Percentiles rank a stretch among this genome's conserved stretches.
Evolutionary conservation across 192 early-diverging fungal species (phyloP).

Genomic region (Umbelopsis ramanniana): DNA sequence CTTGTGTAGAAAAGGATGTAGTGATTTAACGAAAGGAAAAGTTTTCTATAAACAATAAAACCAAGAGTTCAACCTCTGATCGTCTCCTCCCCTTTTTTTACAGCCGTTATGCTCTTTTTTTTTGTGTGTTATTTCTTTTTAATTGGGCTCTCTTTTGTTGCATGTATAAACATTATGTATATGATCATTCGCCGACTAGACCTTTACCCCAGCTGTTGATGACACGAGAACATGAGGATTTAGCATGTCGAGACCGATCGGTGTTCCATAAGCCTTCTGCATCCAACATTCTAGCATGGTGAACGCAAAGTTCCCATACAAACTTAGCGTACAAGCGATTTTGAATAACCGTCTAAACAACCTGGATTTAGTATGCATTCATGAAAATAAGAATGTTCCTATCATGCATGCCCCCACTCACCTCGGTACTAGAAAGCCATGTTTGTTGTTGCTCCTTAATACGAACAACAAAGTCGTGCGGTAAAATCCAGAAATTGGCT

Average conservation of each 20-base stretch:
- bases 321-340: slow-evolving; percentile 62
- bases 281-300: slow-evolving; percentile 59
- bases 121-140: too few relatives aligned
- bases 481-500: slow-evolving; percentile 60
- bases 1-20: too few relatives aligned
- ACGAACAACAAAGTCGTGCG: slow-evolving; percentile 51
- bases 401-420: not conserved
- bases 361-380: not conserved
- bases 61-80: too few relatives aligned
- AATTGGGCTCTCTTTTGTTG: too few relatives aligned
- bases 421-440: slow-evolving; percentile 26
- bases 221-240: slow-evolving; percentile 39
- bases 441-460: slow-evolving; percentile 25
- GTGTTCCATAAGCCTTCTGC: slow-evolving; percentile 56
- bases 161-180: not conserved
- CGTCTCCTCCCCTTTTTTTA: too few relatives aligned
- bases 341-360: slow-evolving; percentile 57
- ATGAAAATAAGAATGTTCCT: too few relatives aligned
- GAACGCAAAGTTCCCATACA: slow-evolving; percentile 59
- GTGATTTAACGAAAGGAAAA: too few relatives aligned
- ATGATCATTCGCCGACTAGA: slow-evolving; percentile 30
- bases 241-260: slow-evolving; percentile 47
- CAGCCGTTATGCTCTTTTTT: too few relatives aligned
- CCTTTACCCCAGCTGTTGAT: slow-evolving; percentile 46
- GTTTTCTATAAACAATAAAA: not conserved